Evolutionary conservation across 805 yeast species (phyloP), one percentile per base, ranked within the genome.

Genomic region (Saturnispora serradocipensis): DNA sequence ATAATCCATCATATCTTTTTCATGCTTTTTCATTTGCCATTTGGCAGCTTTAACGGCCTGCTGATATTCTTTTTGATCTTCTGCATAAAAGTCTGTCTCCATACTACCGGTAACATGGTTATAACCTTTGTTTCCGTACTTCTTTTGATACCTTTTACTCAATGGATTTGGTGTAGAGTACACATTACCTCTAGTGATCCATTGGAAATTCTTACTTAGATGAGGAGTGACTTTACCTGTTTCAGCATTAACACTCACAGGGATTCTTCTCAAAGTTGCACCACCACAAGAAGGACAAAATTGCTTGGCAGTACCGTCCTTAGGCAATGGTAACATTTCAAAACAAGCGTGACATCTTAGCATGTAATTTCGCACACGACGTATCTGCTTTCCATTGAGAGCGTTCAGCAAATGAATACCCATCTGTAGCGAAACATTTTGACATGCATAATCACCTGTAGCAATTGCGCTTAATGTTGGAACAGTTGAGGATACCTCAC

Each of bases 211-310:
- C 51, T 81, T 75, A 72, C 91, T 93, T 62, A 93, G 73, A 67
- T 89, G 96, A 16, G 97, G 96, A 20, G 84, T 84, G 32, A 93
- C 71, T 56, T 80, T 80, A 43, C 99, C 99, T 1, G 93, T 80
- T 25, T 70, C 73, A 20, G 87, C 75, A 61, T 86, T 84, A 16
- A 93, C 81, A 15, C 95, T 81, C 2, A 93, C 97, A 0, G 96
- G 88, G 68, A 96, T 89, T 68, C 98, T 77, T 59, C 90, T 66
- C 53, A 93, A 70, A 0, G 99, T 91, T 53, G 84, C 81, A 48
- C 97, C 97, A 54, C 99, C 99, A 75, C 99, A 93, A 49, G 81
- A 77, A 15, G 97, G 86, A 67, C 99, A 93, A 72, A 93, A 93
- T 67, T 89, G 97, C 60, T 80, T 80, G 45, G 90, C 81, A 42